Percentiles rank a stretch among this genome's conserved stretches.
phyloP scores from a whole-genome alignment of 768 basidiomycete species.

The Glaciozyma martinii region DNA sequence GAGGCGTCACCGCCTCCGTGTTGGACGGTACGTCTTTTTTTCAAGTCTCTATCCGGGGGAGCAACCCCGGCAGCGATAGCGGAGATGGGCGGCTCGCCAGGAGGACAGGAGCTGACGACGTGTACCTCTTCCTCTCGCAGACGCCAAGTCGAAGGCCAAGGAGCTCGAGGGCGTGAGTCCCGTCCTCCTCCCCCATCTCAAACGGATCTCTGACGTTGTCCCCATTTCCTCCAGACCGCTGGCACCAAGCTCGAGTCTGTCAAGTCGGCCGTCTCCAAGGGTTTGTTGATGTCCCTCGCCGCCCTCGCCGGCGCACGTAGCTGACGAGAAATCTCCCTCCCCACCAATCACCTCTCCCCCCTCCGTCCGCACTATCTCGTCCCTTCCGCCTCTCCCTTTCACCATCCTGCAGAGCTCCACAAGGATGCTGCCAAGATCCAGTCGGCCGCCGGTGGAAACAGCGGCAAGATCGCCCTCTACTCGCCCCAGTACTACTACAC shows the following conservation, averaged over 20 bases:
- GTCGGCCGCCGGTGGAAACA: conserved; percentile 1
- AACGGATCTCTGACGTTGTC: not conserved
- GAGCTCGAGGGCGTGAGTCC: conserved; percentile 22
- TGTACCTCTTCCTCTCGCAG: not conserved
- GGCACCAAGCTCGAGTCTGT: conserved; percentile 25
- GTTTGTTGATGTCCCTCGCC: not conserved
- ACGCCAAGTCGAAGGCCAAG: conserved; percentile 30
- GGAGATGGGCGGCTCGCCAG: too few species aligned
- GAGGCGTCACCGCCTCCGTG: conserved; percentile 52
- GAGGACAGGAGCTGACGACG: not conserved
- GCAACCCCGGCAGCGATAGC: not conserved
- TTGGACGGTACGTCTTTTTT: conserved; percentile 43
- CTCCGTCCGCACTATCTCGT: not conserved
- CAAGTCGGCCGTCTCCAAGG: conserved; percentile 12
- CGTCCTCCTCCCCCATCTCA: not conserved
- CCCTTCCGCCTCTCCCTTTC: not conserved
- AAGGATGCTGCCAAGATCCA: conserved; percentile 17
- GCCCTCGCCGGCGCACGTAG: not conserved
- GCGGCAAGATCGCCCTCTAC: conserved; percentile 31
- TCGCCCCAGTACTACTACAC: conserved; percentile 46
- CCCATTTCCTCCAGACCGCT: conserved; percentile 5
- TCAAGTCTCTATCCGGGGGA: not conserved
- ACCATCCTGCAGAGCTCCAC: conserved; percentile 6
- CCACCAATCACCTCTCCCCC: not conserved
- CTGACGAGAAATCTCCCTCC: not conserved